These are phyloP conservation scores for Heterobasidion parviporum DNA, from an alignment of 1,284 basidiomycete genomes.

Conservation along the genomic window DNA sequence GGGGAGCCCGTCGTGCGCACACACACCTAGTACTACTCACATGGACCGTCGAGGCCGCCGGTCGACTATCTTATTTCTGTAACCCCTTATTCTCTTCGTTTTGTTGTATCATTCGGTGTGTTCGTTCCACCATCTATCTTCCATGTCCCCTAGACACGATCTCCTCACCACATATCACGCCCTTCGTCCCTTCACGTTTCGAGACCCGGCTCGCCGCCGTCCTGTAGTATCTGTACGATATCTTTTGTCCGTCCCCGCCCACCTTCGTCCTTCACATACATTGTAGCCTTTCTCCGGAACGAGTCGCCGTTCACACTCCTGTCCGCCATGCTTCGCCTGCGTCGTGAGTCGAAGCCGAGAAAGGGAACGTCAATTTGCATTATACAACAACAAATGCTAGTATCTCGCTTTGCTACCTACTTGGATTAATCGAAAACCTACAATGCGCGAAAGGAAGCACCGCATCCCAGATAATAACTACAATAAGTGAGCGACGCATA, in stretches of 20 bases:
- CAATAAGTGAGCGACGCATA: neutral
- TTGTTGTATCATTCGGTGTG: no score
- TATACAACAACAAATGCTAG: neutral
- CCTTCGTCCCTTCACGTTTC: no score
- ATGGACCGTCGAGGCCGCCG: no score
- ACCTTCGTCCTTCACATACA: no score
- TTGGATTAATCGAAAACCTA: neutral
- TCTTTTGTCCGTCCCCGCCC: no score
- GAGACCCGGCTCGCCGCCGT: no score
- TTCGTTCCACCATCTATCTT: neutral
- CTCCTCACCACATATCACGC: neutral
- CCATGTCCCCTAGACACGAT: neutral
- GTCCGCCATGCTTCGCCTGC: neutral
- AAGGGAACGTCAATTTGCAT: neutral
- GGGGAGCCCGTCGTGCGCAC: no score
- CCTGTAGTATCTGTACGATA: no score
- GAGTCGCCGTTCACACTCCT: neutral
- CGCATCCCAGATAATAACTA: neutral
- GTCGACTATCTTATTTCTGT: no score
- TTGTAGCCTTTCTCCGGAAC: neutral
- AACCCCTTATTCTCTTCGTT: no score
- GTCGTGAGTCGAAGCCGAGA: neutral
- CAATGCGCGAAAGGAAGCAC: neutral
- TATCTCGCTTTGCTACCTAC: neutral
- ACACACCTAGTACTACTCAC: no score